phyloP scores from a whole-genome alignment of 345 rosid genomes.

The Sonneratia alba region DNA sequence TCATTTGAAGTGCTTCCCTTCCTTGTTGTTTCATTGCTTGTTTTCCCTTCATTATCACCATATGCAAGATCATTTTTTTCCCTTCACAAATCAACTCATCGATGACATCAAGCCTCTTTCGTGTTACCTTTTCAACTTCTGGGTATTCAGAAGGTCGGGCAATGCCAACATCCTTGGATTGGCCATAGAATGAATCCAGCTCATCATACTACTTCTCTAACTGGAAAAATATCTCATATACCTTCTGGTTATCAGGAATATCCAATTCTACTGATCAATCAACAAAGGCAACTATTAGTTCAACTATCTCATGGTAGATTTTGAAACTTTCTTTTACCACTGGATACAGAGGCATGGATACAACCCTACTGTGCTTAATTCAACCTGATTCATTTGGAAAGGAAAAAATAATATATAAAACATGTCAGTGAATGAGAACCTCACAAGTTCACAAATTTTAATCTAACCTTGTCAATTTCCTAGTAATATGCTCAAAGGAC shows the following conservation, averaged over 20 bases:
- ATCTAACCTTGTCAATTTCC: not conserved
- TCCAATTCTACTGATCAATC: constrained; percentile 88
- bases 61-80: not conserved
- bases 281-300: constrained; percentile 64
- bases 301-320: constrained; percentile 72
- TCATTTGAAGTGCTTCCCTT: constrained; percentile 4
- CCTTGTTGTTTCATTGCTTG: not conserved
- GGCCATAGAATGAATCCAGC: constrained; percentile 53
- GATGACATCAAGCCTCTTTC: constrained; percentile 65
- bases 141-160: constrained; percentile 89
- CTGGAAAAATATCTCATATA: constrained; percentile 63
- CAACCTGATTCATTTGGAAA: constrained; percentile 19
- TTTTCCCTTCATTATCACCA: not conserved
- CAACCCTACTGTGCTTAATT: constrained; percentile 58
- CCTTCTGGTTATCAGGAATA: constrained; percentile 62
- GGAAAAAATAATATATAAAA: not conserved
- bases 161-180: constrained; percentile 74
- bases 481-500: too few species aligned
- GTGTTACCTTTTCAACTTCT: constrained; percentile 80
- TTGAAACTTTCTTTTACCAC: constrained; percentile 78
- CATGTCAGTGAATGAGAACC: too few species aligned
- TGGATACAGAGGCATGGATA: constrained; percentile 60
- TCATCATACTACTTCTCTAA: constrained; percentile 77
- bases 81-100: constrained; percentile 77
- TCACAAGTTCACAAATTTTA: not conserved